Conservation (phyloP, 495 filamentous ascomycete genomes). For the Aspergillus avenaceus region DNA sequence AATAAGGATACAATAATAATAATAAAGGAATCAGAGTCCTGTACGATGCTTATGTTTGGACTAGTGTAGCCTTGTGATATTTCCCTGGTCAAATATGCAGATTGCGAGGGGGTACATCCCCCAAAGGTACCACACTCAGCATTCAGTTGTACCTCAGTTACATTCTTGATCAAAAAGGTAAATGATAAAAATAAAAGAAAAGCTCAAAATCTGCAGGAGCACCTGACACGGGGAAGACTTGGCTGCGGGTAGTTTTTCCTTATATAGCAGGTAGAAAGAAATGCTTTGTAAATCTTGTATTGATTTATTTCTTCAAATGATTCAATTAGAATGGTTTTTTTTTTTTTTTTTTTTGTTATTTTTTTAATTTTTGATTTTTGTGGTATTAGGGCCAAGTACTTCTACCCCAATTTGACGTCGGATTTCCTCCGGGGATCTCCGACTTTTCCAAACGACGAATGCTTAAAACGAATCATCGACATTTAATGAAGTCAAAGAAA, state of each 20-base stretch:
- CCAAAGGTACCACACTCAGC: no score
- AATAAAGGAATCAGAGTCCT: no score
- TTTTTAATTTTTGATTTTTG: neutral
- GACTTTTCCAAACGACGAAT: neutral
- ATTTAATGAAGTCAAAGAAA: neutral
- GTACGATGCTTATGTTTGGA: no score
- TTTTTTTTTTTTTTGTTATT: neutral
- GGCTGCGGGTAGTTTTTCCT: neutral
- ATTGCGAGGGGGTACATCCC: no score
- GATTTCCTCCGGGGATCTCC: conserved; percentile 7
- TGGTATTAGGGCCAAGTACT: neutral
- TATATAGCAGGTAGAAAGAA: neutral
- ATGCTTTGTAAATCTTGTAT: no score
- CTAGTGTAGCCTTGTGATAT: no score
- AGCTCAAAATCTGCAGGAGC: neutral
- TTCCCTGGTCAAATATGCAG: no score
- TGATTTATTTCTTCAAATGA: neutral
- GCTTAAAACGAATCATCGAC: neutral
- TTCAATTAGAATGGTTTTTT: no score
- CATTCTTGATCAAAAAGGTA: neutral
- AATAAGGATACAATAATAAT: no score
- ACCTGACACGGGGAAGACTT: neutral
- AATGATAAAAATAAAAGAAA: neutral
- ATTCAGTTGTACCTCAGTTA: no score
- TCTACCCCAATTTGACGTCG: neutral